phyloP scores from a whole-genome alignment of 306 rosid species.

The Lupinus albus region DNA sequence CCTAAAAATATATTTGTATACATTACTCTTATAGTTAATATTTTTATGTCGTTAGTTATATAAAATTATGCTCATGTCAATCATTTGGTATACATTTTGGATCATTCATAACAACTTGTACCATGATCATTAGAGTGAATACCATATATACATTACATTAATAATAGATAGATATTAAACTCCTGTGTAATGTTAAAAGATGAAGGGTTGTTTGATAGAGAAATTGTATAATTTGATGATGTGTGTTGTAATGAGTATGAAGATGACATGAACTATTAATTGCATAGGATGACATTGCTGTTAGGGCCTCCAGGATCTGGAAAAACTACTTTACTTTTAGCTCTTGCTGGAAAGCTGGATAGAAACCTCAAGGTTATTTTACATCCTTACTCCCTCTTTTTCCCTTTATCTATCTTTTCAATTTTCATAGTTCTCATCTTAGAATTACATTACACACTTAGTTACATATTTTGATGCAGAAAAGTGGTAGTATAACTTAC shows the following conservation, averaged over 20 bases:
- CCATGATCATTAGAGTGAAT: no score
- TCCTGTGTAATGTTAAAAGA: background rate
- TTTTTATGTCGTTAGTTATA: no score
- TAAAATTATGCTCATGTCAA: no score
- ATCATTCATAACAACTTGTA: no score
- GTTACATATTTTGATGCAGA: slow-evolving; percentile 47
- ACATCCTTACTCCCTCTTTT: no score
- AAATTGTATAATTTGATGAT: slow-evolving; percentile 46
- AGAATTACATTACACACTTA: slow-evolving; percentile 1
- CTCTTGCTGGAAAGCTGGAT: slow-evolving; percentile 82
- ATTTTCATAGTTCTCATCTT: no score
- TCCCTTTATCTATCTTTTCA: no score
- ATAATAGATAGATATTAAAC: no score
- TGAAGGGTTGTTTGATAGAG: background rate
- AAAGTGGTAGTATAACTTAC: slow-evolving; percentile 68
- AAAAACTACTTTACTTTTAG: slow-evolving; percentile 72
- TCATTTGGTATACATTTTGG: no score
- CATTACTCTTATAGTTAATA: no score
- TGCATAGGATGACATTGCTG: slow-evolving; percentile 79
- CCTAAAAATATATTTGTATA: no score
- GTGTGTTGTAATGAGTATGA: slow-evolving; percentile 5
- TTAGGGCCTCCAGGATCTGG: slow-evolving; percentile 92
- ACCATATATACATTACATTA: no score
- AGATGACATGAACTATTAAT: background rate
- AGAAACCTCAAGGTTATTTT: slow-evolving; percentile 61